Base-by-base conservation (phyloP, 1,284 basidiomycete species). In the Kalmanozyma brasiliensis region DNA sequence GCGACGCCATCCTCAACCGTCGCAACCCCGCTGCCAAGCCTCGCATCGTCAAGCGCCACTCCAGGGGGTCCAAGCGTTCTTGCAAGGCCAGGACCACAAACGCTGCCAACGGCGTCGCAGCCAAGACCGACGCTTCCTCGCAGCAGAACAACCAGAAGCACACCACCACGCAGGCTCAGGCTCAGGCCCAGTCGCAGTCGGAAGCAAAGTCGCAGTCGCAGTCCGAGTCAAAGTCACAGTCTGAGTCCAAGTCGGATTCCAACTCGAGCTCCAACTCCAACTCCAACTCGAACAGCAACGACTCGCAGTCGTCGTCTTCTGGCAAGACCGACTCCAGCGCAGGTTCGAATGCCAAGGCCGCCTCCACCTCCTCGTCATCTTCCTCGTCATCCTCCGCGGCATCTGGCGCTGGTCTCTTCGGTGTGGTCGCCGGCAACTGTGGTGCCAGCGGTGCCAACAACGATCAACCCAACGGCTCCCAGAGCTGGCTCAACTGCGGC, bases 401-500 rank as follows among this genome's bases (percentile, higher is more conserved):
- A 4, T 57, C 45, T 10, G 57, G 57, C 10, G 49, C 45, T 16
- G 68, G 68, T 42, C 63, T 71, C 48, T 59, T 66, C 23, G 68
- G 68, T 40, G 37, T 66, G 23, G 59, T 10, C 49, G n/a, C 22
- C 10, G 43, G 46, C 49, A 45, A 8, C 38, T 71, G 68, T 26
- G 68, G 68, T 22, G 43, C 49, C 14, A 47, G 41, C 19, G 68
- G 40, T 22, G 73, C 73, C 44, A 62, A 56, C 47, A 46, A 53
- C 32, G 8, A 53, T 9, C 47, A 57, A 36, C 75, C 75, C 61
- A 77, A 77, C 61, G 75, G 75, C 20, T 55, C 62, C 5, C 63
- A 73, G 22, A 37, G 23, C 32, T 77, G 71, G 64, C 71, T 77
- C 56, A 74, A 73, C 73, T 77, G 75, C 49, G 75, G 75, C 47